phyloP scores from a whole-genome alignment of 768 basidiomycete species.

The Lanmaoa pseudosensibilis region DNA sequence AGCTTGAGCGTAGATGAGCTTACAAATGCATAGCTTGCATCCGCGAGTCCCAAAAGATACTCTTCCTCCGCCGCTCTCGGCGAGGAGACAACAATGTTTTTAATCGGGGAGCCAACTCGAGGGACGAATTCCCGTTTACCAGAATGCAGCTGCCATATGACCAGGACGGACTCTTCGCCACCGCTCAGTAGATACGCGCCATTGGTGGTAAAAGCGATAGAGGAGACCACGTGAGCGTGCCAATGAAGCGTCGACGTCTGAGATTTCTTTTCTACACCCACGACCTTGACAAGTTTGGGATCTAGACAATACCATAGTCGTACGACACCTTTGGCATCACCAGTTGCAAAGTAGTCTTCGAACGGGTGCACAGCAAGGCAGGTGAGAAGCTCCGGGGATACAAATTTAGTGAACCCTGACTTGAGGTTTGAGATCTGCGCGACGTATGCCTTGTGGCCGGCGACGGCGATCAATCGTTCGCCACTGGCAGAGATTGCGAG shows the following conservation, averaged over 20 bases:
- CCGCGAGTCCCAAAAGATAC: conserved; percentile 78
- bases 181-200: conserved; percentile 92
- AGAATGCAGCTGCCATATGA: conserved; percentile 92
- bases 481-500: conserved; percentile 77
- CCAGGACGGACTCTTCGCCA: conserved; percentile 94
- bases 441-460: conserved; percentile 78
- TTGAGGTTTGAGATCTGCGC: conserved; percentile 55
- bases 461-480: conserved; percentile 71
- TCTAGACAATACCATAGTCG: conserved; percentile 92
- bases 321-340: conserved; percentile 82
- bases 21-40: conserved; percentile 79
- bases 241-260: conserved; percentile 90
- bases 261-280: conserved; percentile 72
- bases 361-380: conserved; percentile 86
- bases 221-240: conserved; percentile 93
- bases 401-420: conserved; percentile 78
- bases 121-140: conserved; percentile 92
- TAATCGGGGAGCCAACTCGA: conserved; percentile 84
- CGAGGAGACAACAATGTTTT: conserved; percentile 60
- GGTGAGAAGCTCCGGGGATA: conserved; percentile 76
- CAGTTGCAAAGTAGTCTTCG: conserved; percentile 94
- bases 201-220: conserved; percentile 82
- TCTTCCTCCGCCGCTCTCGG: conserved; percentile 68
- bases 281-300: conserved; percentile 50
- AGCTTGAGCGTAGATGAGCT: conserved; percentile 71